A percentile compares a stretch with the other conserved stretches of the same genome.
Conservation (phyloP, 2,329 filamentous ascomycete genomes). For the Colletotrichum australisinense region DNA sequence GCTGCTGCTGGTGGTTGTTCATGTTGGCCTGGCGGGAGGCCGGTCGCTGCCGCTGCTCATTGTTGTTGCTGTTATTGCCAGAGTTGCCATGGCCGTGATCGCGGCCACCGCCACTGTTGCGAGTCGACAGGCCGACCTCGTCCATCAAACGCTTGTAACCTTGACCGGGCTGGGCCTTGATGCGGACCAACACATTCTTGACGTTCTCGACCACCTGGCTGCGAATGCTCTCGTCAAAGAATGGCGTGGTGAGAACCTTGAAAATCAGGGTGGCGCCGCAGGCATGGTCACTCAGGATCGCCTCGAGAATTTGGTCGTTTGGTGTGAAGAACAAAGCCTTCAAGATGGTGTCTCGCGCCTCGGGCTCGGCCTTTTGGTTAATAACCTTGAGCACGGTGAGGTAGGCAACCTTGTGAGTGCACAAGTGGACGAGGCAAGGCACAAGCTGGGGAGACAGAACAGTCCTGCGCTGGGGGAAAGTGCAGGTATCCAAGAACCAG, state of each 20-base stretch:
- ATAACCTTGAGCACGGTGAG: constrained; percentile 97
- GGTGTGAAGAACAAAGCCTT: constrained; percentile 92
- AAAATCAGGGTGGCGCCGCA: constrained; percentile 97
- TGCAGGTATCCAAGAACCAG: constrained; percentile 99
- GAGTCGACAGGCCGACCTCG: constrained; percentile 89
- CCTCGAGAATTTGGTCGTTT: constrained; percentile 87
- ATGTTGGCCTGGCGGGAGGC: constrained; percentile 64
- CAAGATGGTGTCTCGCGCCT: constrained; percentile 90
- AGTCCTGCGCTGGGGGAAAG: constrained; percentile 89
- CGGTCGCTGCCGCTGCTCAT: constrained; percentile 66
- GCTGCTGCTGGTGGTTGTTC: constrained; percentile 55
- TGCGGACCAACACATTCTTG: constrained; percentile 85
- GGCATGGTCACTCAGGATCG: constrained; percentile 89
- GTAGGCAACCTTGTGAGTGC: constrained; percentile 98
- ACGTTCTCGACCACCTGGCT: constrained; percentile 92
- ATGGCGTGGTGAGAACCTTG: constrained; percentile 97
- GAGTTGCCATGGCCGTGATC: constrained; percentile 50
- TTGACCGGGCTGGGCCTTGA: constrained; percentile 94
- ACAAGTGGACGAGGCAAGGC: constrained; percentile 92
- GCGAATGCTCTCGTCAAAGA: constrained; percentile 93
- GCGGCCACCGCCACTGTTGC: constrained; percentile 58
- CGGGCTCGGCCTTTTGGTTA: constrained; percentile 94
- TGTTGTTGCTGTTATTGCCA: constrained; percentile 45
- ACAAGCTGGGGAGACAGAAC: constrained; percentile 93
- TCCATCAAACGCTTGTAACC: constrained; percentile 99